phyloP scores from a whole-genome alignment of 768 basidiomycete species.

The Gyrodon lividus region DNA sequence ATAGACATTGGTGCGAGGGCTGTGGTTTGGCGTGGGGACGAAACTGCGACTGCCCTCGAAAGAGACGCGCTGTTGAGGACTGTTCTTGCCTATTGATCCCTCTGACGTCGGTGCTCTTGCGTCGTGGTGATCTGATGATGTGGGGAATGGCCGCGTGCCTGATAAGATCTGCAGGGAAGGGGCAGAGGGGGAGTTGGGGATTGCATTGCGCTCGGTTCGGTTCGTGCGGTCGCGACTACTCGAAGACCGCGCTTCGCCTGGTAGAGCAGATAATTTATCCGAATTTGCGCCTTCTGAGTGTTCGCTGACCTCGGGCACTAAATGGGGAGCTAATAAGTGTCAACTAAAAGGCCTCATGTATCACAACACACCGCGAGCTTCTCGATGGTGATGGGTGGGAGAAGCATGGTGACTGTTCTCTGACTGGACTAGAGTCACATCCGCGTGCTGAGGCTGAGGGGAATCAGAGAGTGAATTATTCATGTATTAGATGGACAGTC shows the following conservation, averaged over 20 bases:
- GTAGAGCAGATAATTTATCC: constrained; percentile 45
- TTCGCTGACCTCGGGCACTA: constrained; percentile 10
- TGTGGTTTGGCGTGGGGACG: constrained; percentile 34
- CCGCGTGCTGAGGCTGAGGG: constrained; percentile 15
- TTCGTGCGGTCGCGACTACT: constrained; percentile 32
- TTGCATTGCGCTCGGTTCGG: constrained; percentile 31
- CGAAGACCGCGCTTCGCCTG: constrained; percentile 36
- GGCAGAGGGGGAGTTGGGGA: constrained; percentile 44
- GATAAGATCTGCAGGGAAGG: constrained; percentile 37
- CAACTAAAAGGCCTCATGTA: neutral
- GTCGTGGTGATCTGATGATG: constrained; percentile 14
- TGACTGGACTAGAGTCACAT: constrained; percentile 5
- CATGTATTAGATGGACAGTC: constrained; percentile 18
- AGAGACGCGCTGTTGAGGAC: constrained; percentile 51
- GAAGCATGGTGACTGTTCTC: neutral
- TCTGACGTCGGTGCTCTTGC: constrained; percentile 33
- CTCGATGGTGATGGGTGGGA: neutral
- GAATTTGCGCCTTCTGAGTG: constrained; percentile 38
- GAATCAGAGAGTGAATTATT: constrained; percentile 18
- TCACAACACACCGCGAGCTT: constrained; percentile 12
- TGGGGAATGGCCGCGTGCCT: constrained; percentile 18
- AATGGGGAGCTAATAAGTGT: neutral
- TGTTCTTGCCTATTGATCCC: constrained; percentile 40
- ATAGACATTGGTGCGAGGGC: constrained; percentile 35
- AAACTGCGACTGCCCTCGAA: constrained; percentile 45